Conservation (phyloP, 2,329 filamentous ascomycete species). For the Fusarium sororula region DNA sequence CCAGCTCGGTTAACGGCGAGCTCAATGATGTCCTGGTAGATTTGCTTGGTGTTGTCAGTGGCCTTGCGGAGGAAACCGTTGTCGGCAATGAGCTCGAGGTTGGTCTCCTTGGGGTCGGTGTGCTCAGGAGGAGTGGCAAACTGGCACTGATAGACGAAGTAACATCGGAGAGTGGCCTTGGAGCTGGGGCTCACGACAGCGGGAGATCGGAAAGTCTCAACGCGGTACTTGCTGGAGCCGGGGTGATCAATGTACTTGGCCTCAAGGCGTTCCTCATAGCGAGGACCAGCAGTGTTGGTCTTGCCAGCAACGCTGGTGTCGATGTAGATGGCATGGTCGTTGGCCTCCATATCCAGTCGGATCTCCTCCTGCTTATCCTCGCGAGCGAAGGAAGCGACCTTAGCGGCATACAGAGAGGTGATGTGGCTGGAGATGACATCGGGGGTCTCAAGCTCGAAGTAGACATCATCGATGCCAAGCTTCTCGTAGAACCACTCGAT, state of each 20-base stretch:
- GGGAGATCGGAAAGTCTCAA: constrained; percentile 96
- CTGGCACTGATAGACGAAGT: constrained; percentile 97
- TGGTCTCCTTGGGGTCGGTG: constrained; percentile 81
- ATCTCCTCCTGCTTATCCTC: constrained; percentile 96
- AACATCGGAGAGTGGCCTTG: constrained; percentile 89
- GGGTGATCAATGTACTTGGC: constrained; percentile 92
- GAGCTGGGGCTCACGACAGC: constrained; percentile 77
- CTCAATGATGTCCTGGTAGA: constrained; percentile 94
- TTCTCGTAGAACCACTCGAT: constrained; percentile 98
- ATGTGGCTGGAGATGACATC: constrained; percentile 93
- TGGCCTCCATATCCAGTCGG: constrained; percentile 91
- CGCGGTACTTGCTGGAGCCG: constrained; percentile 80
- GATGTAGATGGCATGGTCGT: constrained; percentile 97
- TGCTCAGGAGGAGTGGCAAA: constrained; percentile 80
- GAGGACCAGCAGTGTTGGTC: constrained; percentile 79
- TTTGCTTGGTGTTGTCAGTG: constrained; percentile 91
- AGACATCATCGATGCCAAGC: constrained; percentile 97
- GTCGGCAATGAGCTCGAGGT: constrained; percentile 91
- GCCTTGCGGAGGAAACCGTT: constrained; percentile 95
- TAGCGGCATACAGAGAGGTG: constrained; percentile 95
- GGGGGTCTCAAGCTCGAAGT: constrained; percentile 90
- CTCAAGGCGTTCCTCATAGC: constrained; percentile 93
- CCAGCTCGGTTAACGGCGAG: constrained; percentile 85
- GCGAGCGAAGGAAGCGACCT: constrained; percentile 91
- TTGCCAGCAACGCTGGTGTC: constrained; percentile 93